Percentiles rank a stretch among this genome's conserved stretches.
Evolutionary conservation across 305 asterid genomes (phyloP).

Genomic region (Fraxinus baroniana): DNA sequence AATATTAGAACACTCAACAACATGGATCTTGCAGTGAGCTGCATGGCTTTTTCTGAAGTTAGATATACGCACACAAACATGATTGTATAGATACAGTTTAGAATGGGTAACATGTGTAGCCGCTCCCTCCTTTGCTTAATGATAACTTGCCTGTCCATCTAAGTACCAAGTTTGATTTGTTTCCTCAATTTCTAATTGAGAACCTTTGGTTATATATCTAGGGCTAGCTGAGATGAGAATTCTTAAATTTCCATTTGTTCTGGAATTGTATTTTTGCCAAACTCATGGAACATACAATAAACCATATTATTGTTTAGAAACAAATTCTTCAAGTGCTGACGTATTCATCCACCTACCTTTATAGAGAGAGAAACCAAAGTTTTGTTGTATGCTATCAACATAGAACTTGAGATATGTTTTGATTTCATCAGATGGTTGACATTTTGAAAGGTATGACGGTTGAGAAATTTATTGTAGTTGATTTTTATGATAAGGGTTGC

Average conservation of each 20-base stretch:
- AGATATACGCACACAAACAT: not conserved
- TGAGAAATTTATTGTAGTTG: not conserved
- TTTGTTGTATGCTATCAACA: not conserved
- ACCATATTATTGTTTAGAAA: not conserved
- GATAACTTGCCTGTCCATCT: not conserved
- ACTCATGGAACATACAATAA: not conserved
- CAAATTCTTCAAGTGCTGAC: not conserved
- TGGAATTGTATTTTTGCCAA: not conserved
- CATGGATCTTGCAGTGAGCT: not conserved
- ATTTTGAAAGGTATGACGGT: not conserved
- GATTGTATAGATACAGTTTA: not conserved
- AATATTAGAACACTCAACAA: not conserved
- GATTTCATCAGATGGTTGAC: not conserved
- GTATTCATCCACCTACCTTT: not conserved
- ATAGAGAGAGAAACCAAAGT: not conserved
- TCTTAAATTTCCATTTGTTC: not conserved
- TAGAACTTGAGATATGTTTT: not conserved
- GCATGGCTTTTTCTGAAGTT: slow-evolving; percentile 2
- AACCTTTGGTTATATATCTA: not conserved
- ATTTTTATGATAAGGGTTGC: not conserved
- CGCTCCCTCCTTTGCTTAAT: not conserved
- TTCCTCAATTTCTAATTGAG: not conserved
- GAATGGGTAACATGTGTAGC: not conserved
- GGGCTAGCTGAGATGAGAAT: not conserved
- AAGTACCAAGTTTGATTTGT: not conserved